These are phyloP conservation scores for Talaromyces atroroseus DNA, from an alignment of 2,329 filamentous ascomycete species.

Conservation along the genomic window DNA sequence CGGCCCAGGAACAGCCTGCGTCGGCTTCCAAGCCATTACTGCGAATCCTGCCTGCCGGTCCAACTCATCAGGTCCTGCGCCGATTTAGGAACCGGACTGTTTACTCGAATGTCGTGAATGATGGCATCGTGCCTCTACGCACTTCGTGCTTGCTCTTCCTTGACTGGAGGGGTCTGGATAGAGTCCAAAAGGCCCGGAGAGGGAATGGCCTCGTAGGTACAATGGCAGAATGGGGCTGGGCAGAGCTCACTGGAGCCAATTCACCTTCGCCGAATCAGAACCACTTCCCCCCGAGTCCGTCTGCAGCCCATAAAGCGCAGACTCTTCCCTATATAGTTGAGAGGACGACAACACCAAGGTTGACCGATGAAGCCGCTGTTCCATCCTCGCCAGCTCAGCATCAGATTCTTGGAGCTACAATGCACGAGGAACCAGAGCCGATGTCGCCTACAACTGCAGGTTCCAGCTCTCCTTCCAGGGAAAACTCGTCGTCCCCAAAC, in stretches of 20 bases:
- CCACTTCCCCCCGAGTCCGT: slow-evolving; percentile 24
- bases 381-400: slow-evolving; percentile 17
- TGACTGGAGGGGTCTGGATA: slow-evolving; percentile 89
- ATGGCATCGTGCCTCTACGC: slow-evolving; percentile 89
- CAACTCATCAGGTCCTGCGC: slow-evolving; percentile 77
- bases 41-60: slow-evolving; percentile 82
- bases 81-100: slow-evolving; percentile 87
- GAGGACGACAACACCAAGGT: background rate
- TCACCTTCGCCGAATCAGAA: slow-evolving; percentile 49
- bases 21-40: slow-evolving; percentile 83
- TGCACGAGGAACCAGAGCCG: slow-evolving; percentile 15
- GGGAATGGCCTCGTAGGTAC: slow-evolving; percentile 91
- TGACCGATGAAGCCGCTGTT: background rate
- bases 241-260: slow-evolving; percentile 72
- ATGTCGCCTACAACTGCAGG: background rate
- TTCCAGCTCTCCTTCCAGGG: slow-evolving; percentile 14
- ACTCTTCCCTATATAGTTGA: background rate
- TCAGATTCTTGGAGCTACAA: slow-evolving; percentile 19
- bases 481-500: slow-evolving; percentile 27
- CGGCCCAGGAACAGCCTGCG: slow-evolving; percentile 55
- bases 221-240: slow-evolving; percentile 89
- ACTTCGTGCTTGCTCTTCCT: slow-evolving; percentile 95
- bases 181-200: slow-evolving; percentile 87
- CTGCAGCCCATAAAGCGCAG: slow-evolving; percentile 15
- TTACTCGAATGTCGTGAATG: slow-evolving; percentile 96